Conservation (phyloP, 1,139 yeast species). For the Casaregolazyma lundiana region DNA sequence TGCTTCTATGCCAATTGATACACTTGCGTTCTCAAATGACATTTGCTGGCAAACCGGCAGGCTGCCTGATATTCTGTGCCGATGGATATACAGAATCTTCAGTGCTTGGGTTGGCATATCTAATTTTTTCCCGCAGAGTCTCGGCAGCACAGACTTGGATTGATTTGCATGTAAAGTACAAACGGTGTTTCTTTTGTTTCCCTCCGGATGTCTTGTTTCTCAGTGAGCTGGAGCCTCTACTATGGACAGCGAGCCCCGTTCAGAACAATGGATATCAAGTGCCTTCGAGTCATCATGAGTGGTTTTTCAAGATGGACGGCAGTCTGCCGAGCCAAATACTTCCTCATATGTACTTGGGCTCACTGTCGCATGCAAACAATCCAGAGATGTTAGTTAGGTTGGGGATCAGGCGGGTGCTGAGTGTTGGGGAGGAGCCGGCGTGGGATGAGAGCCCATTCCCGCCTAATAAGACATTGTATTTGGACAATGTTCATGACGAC, state of each 20-base stretch:
- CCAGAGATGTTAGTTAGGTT: slow-evolving; percentile 57
- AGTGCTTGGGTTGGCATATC: slow-evolving; percentile 60
- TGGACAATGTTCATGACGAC: slow-evolving; percentile 46
- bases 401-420: slow-evolving; percentile 70
- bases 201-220: slow-evolving; percentile 67
- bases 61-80: slow-evolving; percentile 61
- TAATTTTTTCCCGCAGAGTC: slow-evolving; percentile 61
- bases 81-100: slow-evolving; percentile 95
- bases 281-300: slow-evolving; percentile 15
- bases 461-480: slow-evolving; percentile 35
- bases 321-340: slow-evolving; percentile 70
- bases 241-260: slow-evolving; percentile 53
- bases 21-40: slow-evolving; percentile 25
- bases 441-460: slow-evolving; percentile 38
- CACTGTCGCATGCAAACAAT: slow-evolving; percentile 75
- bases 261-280: slow-evolving; percentile 2
- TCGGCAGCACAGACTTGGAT: slow-evolving; percentile 47
- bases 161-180: slow-evolving; percentile 55
- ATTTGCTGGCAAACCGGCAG: slow-evolving; percentile 18
- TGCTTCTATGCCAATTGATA: slow-evolving; percentile 33
- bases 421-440: slow-evolving; percentile 79
- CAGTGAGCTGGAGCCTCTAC: slow-evolving; percentile 55
- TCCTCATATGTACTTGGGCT: slow-evolving; percentile 83
- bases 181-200: slow-evolving; percentile 81
- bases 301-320: slow-evolving; percentile 43